A percentile compares a stretch with the other conserved stretches of the same genome.
Conservation (phyloP, 1,139 yeast genomes). For the Saccharomyces hybrid region DNA sequence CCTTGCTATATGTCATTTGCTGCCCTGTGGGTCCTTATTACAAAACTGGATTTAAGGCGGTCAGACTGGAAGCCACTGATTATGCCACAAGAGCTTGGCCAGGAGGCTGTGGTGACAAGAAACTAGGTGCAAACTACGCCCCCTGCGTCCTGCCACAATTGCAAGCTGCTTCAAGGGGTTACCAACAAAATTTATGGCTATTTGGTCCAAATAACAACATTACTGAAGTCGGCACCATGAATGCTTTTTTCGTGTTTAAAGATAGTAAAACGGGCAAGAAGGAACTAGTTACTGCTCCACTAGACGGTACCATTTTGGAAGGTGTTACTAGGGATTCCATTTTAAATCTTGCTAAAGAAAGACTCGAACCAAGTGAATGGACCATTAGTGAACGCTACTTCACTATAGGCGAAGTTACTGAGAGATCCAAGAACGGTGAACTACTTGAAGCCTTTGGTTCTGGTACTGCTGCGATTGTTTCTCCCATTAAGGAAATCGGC, state of each 20-base stretch:
- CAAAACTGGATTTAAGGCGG: constrained; percentile 91
- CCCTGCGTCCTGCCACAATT: constrained; percentile 87
- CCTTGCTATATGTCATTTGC: constrained; percentile 75
- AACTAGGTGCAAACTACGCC: constrained; percentile 96
- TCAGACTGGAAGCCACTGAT: constrained; percentile 86
- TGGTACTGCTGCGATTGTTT: constrained; percentile 95
- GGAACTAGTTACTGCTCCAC: constrained; percentile 92
- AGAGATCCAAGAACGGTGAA: constrained; percentile 69
- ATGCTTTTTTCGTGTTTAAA: constrained; percentile 81
- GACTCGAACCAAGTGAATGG: constrained; percentile 71
- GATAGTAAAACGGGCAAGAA: constrained; percentile 64
- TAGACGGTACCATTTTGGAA: constrained; percentile 93
- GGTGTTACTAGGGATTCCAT: constrained; percentile 96
- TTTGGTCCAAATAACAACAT: constrained; percentile 84
- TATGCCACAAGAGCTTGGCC: constrained; percentile 98
- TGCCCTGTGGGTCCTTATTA: constrained; percentile 94
- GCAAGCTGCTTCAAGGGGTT: constrained; percentile 82
- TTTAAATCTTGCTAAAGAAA: constrained; percentile 64
- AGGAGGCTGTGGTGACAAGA: constrained; percentile 93
- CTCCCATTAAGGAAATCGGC: constrained; percentile 84
- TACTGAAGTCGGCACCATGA: constrained; percentile 98
- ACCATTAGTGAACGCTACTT: constrained; percentile 70
- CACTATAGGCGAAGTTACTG: constrained; percentile 73
- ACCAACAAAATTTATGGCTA: constrained; percentile 92
- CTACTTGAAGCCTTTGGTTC: constrained; percentile 93